Conservation (phyloP, 331 rosid species). For the Spiraea crenata region DNA sequence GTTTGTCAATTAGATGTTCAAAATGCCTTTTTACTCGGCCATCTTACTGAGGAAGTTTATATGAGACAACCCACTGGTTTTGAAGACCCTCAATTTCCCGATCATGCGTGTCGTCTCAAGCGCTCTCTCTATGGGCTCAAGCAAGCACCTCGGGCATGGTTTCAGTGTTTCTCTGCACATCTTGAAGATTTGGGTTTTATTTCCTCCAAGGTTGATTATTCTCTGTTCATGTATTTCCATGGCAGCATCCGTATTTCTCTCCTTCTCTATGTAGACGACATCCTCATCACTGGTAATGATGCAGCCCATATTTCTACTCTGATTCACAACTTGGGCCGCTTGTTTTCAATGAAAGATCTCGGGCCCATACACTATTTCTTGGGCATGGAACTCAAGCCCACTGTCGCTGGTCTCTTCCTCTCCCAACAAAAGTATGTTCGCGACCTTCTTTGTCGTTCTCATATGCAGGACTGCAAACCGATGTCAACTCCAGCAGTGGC, state of each 20-base stretch:
- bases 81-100: background rate
- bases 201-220: no score
- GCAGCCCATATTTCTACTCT: background rate
- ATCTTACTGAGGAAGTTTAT: background rate
- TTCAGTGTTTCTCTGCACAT: background rate
- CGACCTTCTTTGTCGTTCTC: no score
- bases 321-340: background rate
- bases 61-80: background rate
- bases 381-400: background rate
- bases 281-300: background rate
- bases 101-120: background rate
- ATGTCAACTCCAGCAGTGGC: no score
- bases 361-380: conserved; percentile 1
- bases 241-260: background rate
- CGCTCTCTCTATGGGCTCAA: background rate
- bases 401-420: background rate
- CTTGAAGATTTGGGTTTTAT: no score
- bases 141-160: background rate
- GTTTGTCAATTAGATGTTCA: background rate
- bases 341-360: background rate
- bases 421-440: no score
- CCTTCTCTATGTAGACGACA: background rate
- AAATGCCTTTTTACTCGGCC: background rate
- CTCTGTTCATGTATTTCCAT: no score
- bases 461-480: no score